Evolutionary conservation across 805 yeast genomes (phyloP).

Genomic region (Pichia manshurica): DNA sequence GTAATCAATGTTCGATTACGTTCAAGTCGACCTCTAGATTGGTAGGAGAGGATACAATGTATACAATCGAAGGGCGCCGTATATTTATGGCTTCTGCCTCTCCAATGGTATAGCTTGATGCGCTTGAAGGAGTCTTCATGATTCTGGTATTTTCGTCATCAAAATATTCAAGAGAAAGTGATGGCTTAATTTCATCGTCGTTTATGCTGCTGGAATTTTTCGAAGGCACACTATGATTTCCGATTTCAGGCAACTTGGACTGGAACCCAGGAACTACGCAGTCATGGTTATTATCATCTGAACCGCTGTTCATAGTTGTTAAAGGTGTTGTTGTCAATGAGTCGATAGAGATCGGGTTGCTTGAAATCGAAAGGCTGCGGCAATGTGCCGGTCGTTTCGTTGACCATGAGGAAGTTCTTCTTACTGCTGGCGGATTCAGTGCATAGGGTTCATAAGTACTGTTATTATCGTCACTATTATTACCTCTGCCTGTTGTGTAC

Average conservation of each 20-base stretch:
- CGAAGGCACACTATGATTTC: too few species aligned
- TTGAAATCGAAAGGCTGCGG: slow-evolving; percentile 2
- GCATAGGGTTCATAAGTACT: too few species aligned
- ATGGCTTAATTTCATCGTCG: neutral
- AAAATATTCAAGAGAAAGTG: neutral
- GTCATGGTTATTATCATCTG: neutral
- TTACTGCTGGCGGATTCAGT: too few species aligned
- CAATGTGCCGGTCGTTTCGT: neutral
- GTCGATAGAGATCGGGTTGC: neutral
- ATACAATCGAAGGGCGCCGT: slow-evolving; percentile 5
- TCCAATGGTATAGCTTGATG: neutral
- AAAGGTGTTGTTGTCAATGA: neutral
- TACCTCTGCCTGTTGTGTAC: too few species aligned
- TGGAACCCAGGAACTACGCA: neutral
- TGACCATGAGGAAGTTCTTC: too few species aligned
- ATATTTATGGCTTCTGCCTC: too few species aligned
- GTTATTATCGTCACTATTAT: too few species aligned
- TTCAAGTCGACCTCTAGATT: neutral
- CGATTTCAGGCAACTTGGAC: too few species aligned
- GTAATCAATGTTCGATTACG: neutral
- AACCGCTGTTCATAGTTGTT: neutral
- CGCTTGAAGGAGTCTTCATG: neutral
- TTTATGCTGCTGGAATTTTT: too few species aligned
- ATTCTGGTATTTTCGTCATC: slow-evolving; percentile 1
- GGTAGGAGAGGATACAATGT: neutral